Evolutionary conservation across 257 asterid genomes (phyloP), one percentile per base, ranked within the genome.

Genomic region (Datura wrightii): DNA sequence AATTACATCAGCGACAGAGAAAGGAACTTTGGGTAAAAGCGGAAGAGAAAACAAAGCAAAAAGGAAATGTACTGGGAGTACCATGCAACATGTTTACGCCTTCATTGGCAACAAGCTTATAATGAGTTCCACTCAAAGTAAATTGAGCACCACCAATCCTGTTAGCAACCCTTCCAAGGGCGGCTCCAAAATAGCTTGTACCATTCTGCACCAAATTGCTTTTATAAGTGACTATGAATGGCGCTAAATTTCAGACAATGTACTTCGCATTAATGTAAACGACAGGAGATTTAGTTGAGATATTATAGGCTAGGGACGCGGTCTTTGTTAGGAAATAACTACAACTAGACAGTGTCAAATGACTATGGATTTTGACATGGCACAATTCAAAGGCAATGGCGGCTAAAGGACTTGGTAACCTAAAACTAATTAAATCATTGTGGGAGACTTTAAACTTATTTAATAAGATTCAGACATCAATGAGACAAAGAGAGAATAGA

Each of bases 131-230:
- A 16, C 84, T 84, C 39, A 84, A 16, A 1, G 85, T 70, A 81
- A 87, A 87, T 10, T 87, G 76, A 70, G 87, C 88, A 65, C 87
- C 88, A 18, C 69, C 71, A 76, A 88, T 88, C 46, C 86, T 72
- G 56, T 80, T 85, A 4, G 88, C 85, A 62, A 85, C 83, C 52
- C 90, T 84, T 42, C 90, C 90, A 37, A 88, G 84, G 44, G 86
- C 70, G 15, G 87, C 85, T 80, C 88, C 88, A 39, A 88, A 81
- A 10, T 85, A 69, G 62, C 62, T 79, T 16, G 56, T 82, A 59
- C 70, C 85, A 52, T 66, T 55, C 90, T 87, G 84, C 79, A 24
- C 46, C 62, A 76, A 42, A 19, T 13, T 16, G 48, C 34, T 15
- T 63, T 18, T 31, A 37, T 54, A 6, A 76, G 31, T 24, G 31